Conservation (phyloP, 306 rosid species). For the Pachyrhizus erosus region DNA sequence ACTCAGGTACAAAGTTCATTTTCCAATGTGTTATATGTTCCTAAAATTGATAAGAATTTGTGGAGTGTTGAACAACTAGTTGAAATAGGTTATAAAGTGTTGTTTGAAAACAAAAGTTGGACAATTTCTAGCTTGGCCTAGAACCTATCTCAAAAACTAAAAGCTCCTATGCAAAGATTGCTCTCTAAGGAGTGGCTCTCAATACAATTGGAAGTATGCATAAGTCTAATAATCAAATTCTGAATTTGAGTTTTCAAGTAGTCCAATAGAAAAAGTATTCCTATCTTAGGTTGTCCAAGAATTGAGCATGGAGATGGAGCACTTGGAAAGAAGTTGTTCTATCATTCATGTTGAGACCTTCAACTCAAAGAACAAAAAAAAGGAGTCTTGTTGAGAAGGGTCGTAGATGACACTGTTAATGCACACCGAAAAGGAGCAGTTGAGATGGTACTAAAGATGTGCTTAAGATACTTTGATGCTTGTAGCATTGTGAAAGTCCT, state of each 20-base stretch:
- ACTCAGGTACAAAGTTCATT: too few species aligned
- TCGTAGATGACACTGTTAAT: conserved; percentile 26
- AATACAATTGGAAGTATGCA: conserved; percentile 45
- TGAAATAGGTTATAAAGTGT: too few species aligned
- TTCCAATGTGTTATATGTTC: too few species aligned
- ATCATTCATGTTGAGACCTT: conserved; percentile 48
- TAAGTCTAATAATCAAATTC: conserved; percentile 14
- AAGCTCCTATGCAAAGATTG: not conserved
- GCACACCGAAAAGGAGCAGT: conserved; percentile 53
- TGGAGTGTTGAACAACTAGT: too few species aligned
- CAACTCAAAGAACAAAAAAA: conserved; percentile 46
- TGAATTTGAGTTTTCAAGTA: conserved; percentile 45
- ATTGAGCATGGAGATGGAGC: conserved; percentile 43
- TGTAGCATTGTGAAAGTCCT: conserved; percentile 33
- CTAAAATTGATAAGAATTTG: too few species aligned
- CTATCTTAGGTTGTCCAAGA: conserved; percentile 44
- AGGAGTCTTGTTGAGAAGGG: conserved; percentile 45
- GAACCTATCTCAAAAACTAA: conserved; percentile 18
- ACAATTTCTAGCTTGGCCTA: too few species aligned
- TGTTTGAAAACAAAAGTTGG: too few species aligned
- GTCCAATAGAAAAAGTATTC: conserved; percentile 48
- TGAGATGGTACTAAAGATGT: conserved; percentile 49
- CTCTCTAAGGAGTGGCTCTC: conserved; percentile 48
- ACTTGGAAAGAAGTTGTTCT: conserved; percentile 27
- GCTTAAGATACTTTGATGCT: conserved; percentile 44